phyloP scores from a whole-genome alignment of 1,284 basidiomycete species.

The Volvariella surrecta region DNA sequence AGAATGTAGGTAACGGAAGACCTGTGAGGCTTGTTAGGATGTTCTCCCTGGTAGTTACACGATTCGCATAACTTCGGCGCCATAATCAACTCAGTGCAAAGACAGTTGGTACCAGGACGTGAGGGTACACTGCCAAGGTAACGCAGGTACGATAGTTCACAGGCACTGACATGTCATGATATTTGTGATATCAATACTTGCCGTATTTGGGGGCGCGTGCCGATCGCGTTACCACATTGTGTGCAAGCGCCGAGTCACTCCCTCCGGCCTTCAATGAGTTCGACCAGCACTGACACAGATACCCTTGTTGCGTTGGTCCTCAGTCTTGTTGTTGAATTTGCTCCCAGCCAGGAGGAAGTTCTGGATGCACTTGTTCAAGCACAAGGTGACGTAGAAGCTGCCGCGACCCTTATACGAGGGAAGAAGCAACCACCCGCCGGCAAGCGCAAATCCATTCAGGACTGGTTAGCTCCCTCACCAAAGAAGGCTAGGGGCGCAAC shows the following conservation, averaged over 20 bases:
- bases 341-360: slow-evolving; percentile 28
- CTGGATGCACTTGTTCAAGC: slow-evolving; percentile 54
- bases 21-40: no score
- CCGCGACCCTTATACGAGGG: slow-evolving; percentile 36
- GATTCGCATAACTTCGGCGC: no score
- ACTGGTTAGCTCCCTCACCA: slow-evolving; percentile 38
- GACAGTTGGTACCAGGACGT: no score
- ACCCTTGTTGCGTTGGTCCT: slow-evolving; percentile 55
- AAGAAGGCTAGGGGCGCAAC: slow-evolving; percentile 15
- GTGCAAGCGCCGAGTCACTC: no score
- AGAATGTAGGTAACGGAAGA: no score
- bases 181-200: no score
- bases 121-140: no score
- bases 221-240: no score
- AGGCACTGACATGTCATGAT: background rate
- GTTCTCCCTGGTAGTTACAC: no score
- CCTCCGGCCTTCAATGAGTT: slow-evolving; percentile 14
- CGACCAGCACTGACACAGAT: slow-evolving; percentile 45
- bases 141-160: no score
- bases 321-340: slow-evolving; percentile 42
- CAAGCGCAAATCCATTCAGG: slow-evolving; percentile 30
- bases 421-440: slow-evolving; percentile 13
- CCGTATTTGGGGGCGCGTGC: no score
- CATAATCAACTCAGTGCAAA: no score
- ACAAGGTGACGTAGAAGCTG: slow-evolving; percentile 51